phyloP scores from a whole-genome alignment of 148 eudicot species.

The Cornus kousa region DNA sequence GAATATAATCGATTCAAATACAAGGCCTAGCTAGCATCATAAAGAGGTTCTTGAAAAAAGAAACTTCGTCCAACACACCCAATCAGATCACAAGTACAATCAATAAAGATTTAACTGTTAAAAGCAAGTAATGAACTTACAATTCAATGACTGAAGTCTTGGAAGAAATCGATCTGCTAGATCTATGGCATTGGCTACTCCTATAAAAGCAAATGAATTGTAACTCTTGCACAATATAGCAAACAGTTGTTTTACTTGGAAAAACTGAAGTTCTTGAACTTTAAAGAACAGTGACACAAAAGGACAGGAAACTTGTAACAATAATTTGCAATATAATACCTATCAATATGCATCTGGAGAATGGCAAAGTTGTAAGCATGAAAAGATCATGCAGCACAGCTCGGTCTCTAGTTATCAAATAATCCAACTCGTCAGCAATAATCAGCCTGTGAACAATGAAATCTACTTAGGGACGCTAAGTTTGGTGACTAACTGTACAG shows the following conservation, averaged over 20 bases:
- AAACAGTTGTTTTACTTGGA: not conserved
- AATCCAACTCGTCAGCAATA: slow-evolving; percentile 84
- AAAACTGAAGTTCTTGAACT: not conserved
- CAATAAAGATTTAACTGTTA: not conserved
- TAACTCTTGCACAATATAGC: slow-evolving; percentile 1
- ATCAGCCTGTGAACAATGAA: slow-evolving; percentile 46
- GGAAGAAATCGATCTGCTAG: slow-evolving; percentile 92
- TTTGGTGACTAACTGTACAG: not conserved
- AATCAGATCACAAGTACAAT: not conserved
- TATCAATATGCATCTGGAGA: slow-evolving; percentile 72
- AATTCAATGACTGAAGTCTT: slow-evolving; percentile 68
- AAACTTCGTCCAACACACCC: not conserved
- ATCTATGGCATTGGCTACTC: slow-evolving; percentile 88
- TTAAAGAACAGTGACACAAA: not conserved
- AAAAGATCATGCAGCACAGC: slow-evolving; percentile 89
- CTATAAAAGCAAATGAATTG: slow-evolving; percentile 38
- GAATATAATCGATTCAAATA: not conserved
- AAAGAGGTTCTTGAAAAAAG: not conserved
- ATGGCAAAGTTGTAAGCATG: slow-evolving; percentile 83
- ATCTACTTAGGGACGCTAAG: not conserved
- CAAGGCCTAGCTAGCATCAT: not conserved
- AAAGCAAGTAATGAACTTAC: slow-evolving; percentile 41
- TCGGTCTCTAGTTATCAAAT: slow-evolving; percentile 79
- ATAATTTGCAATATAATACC: slow-evolving; percentile 33
- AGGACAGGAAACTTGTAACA: not conserved